These are phyloP conservation scores for Aureobasidium leucospermi DNA, from an alignment of 2,329 filamentous ascomycete species.

Conservation along the genomic window DNA sequence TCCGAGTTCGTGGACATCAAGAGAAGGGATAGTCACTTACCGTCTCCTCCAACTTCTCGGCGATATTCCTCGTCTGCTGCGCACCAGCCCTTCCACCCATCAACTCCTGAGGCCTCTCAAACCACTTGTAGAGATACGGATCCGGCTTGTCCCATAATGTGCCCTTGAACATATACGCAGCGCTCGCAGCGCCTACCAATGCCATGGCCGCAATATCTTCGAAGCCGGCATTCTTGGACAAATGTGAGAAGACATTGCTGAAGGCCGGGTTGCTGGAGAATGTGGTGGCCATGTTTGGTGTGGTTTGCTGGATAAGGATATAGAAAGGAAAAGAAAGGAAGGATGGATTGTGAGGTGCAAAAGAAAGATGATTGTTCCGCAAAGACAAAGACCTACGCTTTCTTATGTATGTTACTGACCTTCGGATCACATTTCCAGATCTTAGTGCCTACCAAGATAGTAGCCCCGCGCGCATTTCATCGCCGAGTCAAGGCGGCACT, in stretches of 20 bases:
- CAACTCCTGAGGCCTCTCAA: not conserved
- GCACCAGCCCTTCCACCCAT: not conserved
- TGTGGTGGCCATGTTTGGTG: not conserved
- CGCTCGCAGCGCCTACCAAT: slow-evolving; percentile 15
- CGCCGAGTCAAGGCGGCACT: not conserved
- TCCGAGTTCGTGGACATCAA: too few relatives aligned
- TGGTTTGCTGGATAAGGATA: too few relatives aligned
- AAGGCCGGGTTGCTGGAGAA: not conserved
- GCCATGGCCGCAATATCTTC: slow-evolving; percentile 18
- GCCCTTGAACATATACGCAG: not conserved
- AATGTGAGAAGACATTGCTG: not conserved
- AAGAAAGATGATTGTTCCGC: not conserved
- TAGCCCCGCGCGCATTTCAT: not conserved
- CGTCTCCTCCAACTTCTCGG: not conserved
- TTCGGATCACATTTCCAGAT: not conserved
- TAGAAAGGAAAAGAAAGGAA: not conserved
- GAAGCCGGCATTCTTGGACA: not conserved
- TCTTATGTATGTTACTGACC: not conserved
- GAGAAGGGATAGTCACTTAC: not conserved
- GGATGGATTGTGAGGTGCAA: not conserved
- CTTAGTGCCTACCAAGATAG: not conserved
- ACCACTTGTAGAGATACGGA: slow-evolving; percentile 2
- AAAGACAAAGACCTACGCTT: not conserved
- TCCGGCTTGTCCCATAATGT: slow-evolving; percentile 2
- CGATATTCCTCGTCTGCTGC: not conserved